Evolutionary conservation across 1,139 yeast genomes (phyloP).

Genomic region (Yamadazyma dendronema): DNA sequence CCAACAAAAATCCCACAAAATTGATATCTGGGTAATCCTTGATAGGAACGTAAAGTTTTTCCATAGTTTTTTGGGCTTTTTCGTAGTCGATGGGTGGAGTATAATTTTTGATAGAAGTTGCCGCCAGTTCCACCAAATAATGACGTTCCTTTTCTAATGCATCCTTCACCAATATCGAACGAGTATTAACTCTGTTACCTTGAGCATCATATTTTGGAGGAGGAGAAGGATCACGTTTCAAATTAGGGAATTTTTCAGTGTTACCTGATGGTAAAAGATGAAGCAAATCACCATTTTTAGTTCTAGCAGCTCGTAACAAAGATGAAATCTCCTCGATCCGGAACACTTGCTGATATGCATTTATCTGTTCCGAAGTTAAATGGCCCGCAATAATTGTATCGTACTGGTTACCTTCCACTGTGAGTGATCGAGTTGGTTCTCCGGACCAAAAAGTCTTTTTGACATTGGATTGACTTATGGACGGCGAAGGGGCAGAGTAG

Average conservation of each 20-base stretch:
- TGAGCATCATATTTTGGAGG: slow-evolving; percentile 84
- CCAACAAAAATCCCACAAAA: slow-evolving; percentile 85
- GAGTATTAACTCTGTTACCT: slow-evolving; percentile 84
- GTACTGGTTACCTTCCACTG: slow-evolving; percentile 28
- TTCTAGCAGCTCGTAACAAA: slow-evolving; percentile 45
- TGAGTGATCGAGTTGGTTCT: slow-evolving; percentile 29
- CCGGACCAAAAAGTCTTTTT: slow-evolving; percentile 46
- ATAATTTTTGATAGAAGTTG: slow-evolving; percentile 72
- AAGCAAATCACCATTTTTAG: slow-evolving; percentile 46
- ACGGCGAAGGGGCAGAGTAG: slow-evolving; percentile 1
- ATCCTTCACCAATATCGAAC: slow-evolving; percentile 64
- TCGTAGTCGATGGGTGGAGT: slow-evolving; percentile 80
- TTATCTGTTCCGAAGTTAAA: slow-evolving; percentile 81
- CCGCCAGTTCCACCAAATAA: slow-evolving; percentile 68
- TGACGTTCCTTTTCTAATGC: slow-evolving; percentile 78
- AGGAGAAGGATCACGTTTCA: slow-evolving; percentile 76
- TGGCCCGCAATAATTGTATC: slow-evolving; percentile 49
- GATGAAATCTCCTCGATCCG: slow-evolving; percentile 75
- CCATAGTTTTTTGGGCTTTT: slow-evolving; percentile 67
- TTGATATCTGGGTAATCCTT: slow-evolving; percentile 89
- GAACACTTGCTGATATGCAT: slow-evolving; percentile 71
- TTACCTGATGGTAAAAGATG: slow-evolving; percentile 38
- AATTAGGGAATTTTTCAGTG: slow-evolving; percentile 21
- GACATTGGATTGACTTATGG: background rate
- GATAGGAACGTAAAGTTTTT: slow-evolving; percentile 82